Percentiles rank a stretch among this genome's conserved stretches.
Conservation (phyloP, 192 early-diverging fungal species). For the Mortierella antarctica region DNA sequence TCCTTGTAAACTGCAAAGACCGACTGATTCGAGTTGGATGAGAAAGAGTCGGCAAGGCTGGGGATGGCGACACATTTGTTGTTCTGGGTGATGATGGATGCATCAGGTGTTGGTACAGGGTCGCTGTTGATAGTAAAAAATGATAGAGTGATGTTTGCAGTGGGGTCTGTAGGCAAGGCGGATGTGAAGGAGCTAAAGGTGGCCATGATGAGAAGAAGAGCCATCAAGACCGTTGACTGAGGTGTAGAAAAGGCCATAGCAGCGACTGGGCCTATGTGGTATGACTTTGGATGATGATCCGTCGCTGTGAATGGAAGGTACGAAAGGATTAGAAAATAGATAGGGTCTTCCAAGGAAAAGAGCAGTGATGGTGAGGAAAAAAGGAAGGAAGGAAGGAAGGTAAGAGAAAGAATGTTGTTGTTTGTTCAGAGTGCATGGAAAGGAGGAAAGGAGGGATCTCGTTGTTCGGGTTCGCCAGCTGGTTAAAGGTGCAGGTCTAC, state of each 20-base stretch:
- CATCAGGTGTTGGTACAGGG: slow-evolving; percentile 4
- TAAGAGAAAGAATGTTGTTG: background rate
- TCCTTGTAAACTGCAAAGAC: slow-evolving; percentile 39
- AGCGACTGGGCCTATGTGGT: background rate
- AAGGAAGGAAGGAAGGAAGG: slow-evolving; percentile 3
- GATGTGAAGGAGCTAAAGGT: background rate
- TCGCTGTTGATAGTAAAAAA: slow-evolving; percentile 1
- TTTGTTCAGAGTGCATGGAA: background rate
- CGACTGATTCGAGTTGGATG: slow-evolving; percentile 2
- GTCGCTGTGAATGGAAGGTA: background rate
- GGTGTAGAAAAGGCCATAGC: slow-evolving; percentile 9
- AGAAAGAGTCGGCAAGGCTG: slow-evolving; percentile 4
- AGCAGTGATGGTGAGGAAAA: background rate
- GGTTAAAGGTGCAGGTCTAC: too few species aligned
- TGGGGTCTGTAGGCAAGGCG: slow-evolving; percentile 3
- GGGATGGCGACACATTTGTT: slow-evolving; percentile 15
- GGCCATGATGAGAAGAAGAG: background rate
- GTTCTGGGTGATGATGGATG: background rate
- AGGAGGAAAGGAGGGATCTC: background rate
- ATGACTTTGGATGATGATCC: background rate
- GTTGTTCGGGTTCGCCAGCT: slow-evolving; percentile 10
- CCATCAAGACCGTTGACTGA: background rate
- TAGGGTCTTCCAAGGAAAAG: background rate
- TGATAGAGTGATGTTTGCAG: slow-evolving; percentile 8
- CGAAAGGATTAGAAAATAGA: background rate